Base-by-base conservation (phyloP, 352 stramenopile genomes). In the Globisporangium sylvaticum region DNA sequence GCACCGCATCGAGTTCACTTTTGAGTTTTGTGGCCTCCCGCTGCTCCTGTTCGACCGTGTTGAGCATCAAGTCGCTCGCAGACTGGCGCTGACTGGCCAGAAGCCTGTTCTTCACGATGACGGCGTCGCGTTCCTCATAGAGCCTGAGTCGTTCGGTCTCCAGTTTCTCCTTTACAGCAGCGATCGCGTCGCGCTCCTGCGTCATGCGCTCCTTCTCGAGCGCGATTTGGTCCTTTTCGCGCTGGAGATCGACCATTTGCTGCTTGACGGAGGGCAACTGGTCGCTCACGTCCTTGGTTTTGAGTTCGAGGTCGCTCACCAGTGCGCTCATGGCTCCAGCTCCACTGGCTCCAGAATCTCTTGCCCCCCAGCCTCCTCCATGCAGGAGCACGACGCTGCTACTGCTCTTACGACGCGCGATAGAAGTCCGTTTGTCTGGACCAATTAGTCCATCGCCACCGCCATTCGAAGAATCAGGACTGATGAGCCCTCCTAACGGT, bases 221-320 rank as follows among this genome's bases (percentile, higher is more conserved):
- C 12, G 14, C 31, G 10, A 60, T 34, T 0, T 48, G 56, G 12
- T 69, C 64, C 24, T 59, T 39, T 27, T 64, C 57, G n/a, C 42
- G 22, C 42, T 69, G 42, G 15, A 69, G 57, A n/a, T 65, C 56
- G n/a, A 1, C n/a, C 32, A 65, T 31, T 31, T 66, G 65, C 46
- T 71, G 55, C 60, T 61, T 66, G 4, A 62, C 31, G 6, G n/a
- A 18, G 9, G 37, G 8, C 4, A 70, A 18, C 39, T 70, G 46
- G 10, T 66, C 34, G 24, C 50, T 42, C 25, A 77, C 62, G 62
- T 84, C 72, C 31, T 70, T 44, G 58, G 79, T 65, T 42, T 80
- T 65, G 2, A 63, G 65, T 27, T 79, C 74, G 48, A 81, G 44
- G 44, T 77, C 77, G 32, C 42, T 48, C 46, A 72, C 55, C 24